phyloP scores from a whole-genome alignment of 2,329 filamentous ascomycete species.

The Venturia aucupariae region DNA sequence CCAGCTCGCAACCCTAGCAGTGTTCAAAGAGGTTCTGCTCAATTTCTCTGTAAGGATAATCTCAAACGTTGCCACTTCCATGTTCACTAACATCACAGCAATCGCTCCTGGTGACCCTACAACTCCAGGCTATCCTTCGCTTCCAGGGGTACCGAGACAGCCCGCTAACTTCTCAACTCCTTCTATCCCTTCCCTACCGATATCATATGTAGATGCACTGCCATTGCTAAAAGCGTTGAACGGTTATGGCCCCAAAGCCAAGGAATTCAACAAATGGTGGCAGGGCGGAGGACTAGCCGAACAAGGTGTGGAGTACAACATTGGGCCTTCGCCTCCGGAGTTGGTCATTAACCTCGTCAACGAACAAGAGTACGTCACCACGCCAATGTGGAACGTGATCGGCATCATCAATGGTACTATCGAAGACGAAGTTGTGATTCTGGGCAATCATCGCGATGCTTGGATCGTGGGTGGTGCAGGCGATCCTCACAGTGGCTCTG shows the following conservation, averaged over 20 bases:
- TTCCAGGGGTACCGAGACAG: conserved; percentile 72
- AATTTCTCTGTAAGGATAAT: conserved; percentile 41
- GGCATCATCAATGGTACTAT: conserved; percentile 85
- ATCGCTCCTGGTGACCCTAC: conserved; percentile 66
- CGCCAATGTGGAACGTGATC: conserved; percentile 62
- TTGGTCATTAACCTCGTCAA: conserved; percentile 45
- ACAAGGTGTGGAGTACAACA: conserved; percentile 75
- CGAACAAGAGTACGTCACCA: conserved; percentile 41
- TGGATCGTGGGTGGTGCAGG: conserved; percentile 80
- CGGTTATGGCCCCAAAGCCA: conserved; percentile 70
- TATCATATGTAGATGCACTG: conserved; percentile 79
- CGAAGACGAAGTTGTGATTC: conserved; percentile 72
- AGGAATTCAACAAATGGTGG: conserved; percentile 67
- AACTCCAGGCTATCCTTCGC: conserved; percentile 87
- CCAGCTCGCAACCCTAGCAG: conserved; percentile 80
- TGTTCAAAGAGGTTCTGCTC: conserved; percentile 79
- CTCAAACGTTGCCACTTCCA: neutral
- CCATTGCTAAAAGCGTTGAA: conserved; percentile 87
- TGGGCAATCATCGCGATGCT: conserved; percentile 89
- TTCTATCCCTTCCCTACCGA: conserved; percentile 80
- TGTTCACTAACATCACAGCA: conserved; percentile 23
- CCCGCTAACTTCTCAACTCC: conserved; percentile 64
- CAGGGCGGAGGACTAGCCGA: conserved; percentile 62
- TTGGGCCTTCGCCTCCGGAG: conserved; percentile 69
- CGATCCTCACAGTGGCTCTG: conserved; percentile 76